phyloP scores from a whole-genome alignment of 257 asterid species.

The Nicotiana tabacum region DNA sequence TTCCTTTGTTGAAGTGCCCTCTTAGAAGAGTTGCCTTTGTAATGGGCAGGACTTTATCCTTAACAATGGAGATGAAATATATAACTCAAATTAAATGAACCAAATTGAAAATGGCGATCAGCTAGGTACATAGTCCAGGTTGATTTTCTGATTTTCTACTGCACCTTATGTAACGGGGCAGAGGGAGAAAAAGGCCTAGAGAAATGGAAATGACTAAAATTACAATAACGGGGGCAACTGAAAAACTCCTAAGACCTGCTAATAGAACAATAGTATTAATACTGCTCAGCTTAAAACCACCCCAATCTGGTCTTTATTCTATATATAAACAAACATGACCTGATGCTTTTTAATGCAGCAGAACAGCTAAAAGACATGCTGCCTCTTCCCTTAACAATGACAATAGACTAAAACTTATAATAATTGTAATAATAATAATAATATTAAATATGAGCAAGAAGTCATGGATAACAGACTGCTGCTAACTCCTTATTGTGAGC shows the following conservation, averaged over 20 bases:
- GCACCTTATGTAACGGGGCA: not conserved
- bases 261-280: not conserved
- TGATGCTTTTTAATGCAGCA: slow-evolving; percentile 1
- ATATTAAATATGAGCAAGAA: not conserved
- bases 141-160: not conserved
- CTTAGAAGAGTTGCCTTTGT: not conserved
- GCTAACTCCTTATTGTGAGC: slow-evolving; percentile 56
- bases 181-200: not conserved
- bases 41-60: not conserved
- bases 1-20: not conserved
- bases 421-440: too few relatives aligned
- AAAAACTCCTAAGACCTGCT: not conserved
- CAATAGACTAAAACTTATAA: too few relatives aligned
- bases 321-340: slow-evolving; percentile 7
- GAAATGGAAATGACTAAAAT: not conserved
- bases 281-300: not conserved
- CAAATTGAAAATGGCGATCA: not conserved
- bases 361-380: slow-evolving; percentile 22
- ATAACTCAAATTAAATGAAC: not conserved
- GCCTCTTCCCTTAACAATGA: not conserved
- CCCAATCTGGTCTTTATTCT: not conserved
- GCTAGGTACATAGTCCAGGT: not conserved
- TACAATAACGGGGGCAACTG: not conserved
- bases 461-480: not conserved
- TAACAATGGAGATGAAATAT: not conserved